phyloP scores from a whole-genome alignment of 305 asterid genomes.

The Fraxinus floribunda region DNA sequence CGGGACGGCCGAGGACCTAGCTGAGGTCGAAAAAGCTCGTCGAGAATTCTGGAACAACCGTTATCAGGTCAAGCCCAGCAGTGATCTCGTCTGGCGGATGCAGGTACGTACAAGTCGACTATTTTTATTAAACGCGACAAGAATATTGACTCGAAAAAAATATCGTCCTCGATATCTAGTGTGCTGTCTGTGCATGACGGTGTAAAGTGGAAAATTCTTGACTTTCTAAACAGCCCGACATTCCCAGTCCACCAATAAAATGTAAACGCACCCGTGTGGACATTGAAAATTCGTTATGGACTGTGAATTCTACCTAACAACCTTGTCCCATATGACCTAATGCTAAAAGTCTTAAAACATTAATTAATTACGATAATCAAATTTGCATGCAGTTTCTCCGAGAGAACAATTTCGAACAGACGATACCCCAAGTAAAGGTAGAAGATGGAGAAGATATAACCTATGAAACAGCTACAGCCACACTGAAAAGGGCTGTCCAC shows the following conservation, averaged over 20 bases:
- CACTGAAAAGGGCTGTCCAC: constrained; percentile 64
- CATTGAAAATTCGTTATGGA: not conserved
- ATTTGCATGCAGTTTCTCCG: constrained; percentile 50
- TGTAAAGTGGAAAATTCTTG: not conserved
- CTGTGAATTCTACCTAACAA: not conserved
- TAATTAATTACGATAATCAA: not conserved
- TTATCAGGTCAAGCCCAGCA: constrained; percentile 44
- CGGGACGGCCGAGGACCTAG: constrained; percentile 46
- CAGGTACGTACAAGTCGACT: constrained; percentile 19
- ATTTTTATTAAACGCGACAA: not conserved
- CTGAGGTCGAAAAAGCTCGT: constrained; percentile 48
- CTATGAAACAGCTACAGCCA: constrained; percentile 52
- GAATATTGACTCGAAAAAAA: not conserved
- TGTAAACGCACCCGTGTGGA: not conserved
- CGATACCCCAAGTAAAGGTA: constrained; percentile 62
- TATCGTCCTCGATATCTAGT: not conserved
- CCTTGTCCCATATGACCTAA: not conserved
- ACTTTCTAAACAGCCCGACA: not conserved
- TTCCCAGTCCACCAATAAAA: not conserved
- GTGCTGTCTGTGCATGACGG: not conserved
- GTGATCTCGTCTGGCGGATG: constrained; percentile 56
- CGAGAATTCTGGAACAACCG: constrained; percentile 52
- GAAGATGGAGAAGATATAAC: constrained; percentile 68
- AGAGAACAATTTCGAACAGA: constrained; percentile 75
- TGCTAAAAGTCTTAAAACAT: not conserved